Evolutionary conservation across 257 asterid genomes (phyloP), one percentile per base, ranked within the genome.

Genomic region (Solanum dulcamara): DNA sequence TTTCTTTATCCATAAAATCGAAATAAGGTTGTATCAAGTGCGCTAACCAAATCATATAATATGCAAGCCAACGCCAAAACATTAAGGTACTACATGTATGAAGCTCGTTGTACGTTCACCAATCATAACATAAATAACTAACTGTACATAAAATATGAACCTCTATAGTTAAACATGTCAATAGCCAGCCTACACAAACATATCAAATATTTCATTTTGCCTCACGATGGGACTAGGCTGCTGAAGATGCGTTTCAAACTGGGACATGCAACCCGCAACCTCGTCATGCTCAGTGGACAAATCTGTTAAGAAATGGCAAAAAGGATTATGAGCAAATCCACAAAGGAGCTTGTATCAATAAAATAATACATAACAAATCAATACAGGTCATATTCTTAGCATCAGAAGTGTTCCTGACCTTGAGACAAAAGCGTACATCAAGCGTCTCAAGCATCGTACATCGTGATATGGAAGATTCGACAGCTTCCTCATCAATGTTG

Each of bases 391-490:
- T 10, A 10, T 33, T 79, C 30, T 14, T 50, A 18, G 67, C 10
- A 83, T 46, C 83, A 28, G 28, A 40, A n/a, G 22, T 67, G 9
- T 22, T 5, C 38, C 84, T 71, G 50, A 95, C 99, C 98, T 95
- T 97, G 1, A 96, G 94, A 86, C 99, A 97, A 86, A 91, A 93
- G 59, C 99, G 99, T 62, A 97, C 99, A 74, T 97, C 99, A 17
- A 97, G 98, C 0, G 99, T 97, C 97, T 97, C 99, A 85, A 97
- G 92, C 96, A 93, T 83, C 88, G 51, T 86, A 88, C 99, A 97
- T 33, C 87, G 90, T 68, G 85, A 86, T 89, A 95, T 90, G 70
- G 98, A 99, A 84, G 91, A 91, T 90, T 92, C 98, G 75, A 97
- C 94, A 35, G 95, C 93, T 90, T 87, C 93, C 92, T 89, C 98